These are phyloP conservation scores for Fusarium sp. DNA, from an alignment of 2,329 filamentous ascomycete species.

Conservation along the genomic window DNA sequence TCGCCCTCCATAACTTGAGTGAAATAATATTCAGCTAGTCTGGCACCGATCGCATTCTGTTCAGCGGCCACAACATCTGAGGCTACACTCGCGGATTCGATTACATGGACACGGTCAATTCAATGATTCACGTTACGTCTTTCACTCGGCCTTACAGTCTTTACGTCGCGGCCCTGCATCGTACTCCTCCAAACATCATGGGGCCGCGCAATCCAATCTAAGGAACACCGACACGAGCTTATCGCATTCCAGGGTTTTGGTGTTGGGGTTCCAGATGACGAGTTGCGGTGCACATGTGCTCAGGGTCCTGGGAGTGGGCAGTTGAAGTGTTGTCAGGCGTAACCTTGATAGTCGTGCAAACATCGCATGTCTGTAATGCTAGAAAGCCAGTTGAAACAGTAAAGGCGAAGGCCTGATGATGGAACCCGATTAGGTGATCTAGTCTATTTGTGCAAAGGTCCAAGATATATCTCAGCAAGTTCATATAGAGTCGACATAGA, in stretches of 20 bases:
- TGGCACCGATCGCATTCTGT: no score
- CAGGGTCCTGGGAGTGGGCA: conserved; percentile 6
- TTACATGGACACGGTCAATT: neutral
- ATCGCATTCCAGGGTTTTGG: conserved; percentile 22
- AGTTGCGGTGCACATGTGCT: neutral
- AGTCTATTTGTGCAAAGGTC: no score
- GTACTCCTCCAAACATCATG: neutral
- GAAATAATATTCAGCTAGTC: no score
- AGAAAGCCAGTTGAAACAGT: no score
- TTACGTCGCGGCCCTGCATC: neutral
- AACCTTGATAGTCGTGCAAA: neutral
- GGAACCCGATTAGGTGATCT: no score
- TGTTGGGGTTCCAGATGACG: conserved; percentile 21
- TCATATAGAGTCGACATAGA: no score
- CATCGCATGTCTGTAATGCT: neutral
- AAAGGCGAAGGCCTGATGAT: no score
- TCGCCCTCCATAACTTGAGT: no score
- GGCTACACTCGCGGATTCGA: neutral
- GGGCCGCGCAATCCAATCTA: conserved; percentile 17
- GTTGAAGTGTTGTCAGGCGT: neutral
- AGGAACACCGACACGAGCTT: conserved; percentile 13
- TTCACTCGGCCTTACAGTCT: neutral
- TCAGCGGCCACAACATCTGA: no score
- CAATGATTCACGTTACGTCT: neutral
- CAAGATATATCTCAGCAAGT: no score